Conservation (phyloP, 106 monocot genomes). For the Acanthochlamys bracteata region DNA sequence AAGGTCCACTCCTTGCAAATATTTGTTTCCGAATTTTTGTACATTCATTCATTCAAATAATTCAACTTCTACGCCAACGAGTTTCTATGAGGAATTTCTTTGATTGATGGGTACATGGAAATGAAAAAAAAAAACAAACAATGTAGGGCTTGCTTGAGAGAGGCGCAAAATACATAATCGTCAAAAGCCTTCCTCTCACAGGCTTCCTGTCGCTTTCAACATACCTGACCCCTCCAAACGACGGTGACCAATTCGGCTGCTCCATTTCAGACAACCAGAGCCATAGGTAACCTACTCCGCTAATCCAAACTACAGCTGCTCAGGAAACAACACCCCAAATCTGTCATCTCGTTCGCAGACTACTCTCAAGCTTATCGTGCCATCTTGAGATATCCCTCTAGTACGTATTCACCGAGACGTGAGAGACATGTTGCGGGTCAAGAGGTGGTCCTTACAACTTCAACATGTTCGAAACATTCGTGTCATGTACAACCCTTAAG, state of each 20-base stretch:
- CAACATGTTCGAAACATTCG: constrained; percentile 62
- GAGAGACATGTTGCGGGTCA: constrained; percentile 67
- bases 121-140: neutral
- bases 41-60: too few species aligned
- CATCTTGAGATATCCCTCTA: constrained; percentile 39
- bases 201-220: constrained; percentile 75
- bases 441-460: constrained; percentile 75
- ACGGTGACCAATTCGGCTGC: constrained; percentile 61
- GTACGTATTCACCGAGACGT: constrained; percentile 60
- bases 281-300: constrained; percentile 40
- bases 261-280: constrained; percentile 36
- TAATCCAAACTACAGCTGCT: constrained; percentile 34
- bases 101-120: too few species aligned
- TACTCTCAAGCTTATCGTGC: constrained; percentile 49
- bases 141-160: constrained; percentile 44
- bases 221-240: constrained; percentile 24
- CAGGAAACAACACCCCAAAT: constrained; percentile 26
- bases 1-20: constrained; percentile 51
- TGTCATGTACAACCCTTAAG: constrained; percentile 35
- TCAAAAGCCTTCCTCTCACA: constrained; percentile 67
- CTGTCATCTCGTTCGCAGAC: constrained; percentile 79
- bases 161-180: constrained; percentile 75
- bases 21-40: neutral
- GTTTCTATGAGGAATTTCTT: neutral
- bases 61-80: too few species aligned